Evolutionary conservation across 306 rosid species (phyloP), one percentile per base, ranked within the genome.

Genomic region (Elaeagnus macrophylla): DNA sequence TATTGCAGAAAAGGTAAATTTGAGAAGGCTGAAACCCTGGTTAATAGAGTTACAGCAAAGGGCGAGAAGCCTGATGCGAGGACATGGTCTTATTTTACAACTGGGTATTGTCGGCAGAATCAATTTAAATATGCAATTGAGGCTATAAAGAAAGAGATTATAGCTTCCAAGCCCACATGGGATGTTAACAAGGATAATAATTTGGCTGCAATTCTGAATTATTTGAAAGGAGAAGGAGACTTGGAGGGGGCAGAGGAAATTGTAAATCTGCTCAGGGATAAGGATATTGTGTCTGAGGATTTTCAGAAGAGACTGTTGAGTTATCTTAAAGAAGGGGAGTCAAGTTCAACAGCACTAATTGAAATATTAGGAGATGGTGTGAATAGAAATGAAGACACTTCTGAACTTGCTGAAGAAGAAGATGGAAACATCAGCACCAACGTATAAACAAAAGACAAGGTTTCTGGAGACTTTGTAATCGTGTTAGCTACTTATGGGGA

Each of bases 1-100:
- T 72, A 37, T 25, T 32, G 56, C 40, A 66, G 64, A 45, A 66
- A 55, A 7, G 77, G 77, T 53, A 64, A 54, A 19, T 6, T 55
- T 17, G 64, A 50, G 55, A 56, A 61, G 64, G 65, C 48, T 5
- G 71, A 72, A 66, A 9, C 72, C 55, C 37, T 72, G 25, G 6
- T 66, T 25, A 53, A 54, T 14, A 55, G 60, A 41, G 40, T 60
- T 39, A 43, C 42, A 18, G 8, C 5, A 3, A 50, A 37, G 40
- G 67, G 67, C 9, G 39, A 0, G 15, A 55, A 37, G 36, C 64
- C 60, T 25, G 43, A 50, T 55, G 42, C 50, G 11, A 14, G 5
- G 63, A 15, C 60, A 9, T 50, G 67, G 64, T 37, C 20, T 36
- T 32, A 12, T 56, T 51, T 66, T 59, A 59, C 72, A 44, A 42